Percentiles rank a stretch among this genome's conserved stretches.
Conservation (phyloP, 1,139 yeast genomes). For the Candida albicans region DNA sequence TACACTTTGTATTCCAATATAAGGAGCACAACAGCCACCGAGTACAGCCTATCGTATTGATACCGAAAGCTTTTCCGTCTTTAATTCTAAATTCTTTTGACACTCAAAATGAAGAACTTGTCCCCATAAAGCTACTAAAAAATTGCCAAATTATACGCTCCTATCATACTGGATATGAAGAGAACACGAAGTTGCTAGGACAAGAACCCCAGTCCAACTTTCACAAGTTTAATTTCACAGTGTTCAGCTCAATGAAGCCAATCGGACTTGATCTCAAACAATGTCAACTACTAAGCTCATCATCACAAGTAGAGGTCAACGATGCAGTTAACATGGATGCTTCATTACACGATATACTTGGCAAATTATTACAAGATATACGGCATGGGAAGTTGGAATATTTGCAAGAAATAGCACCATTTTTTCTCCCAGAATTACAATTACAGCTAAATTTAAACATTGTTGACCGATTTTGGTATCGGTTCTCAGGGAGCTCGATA, state of each 20-base stretch:
- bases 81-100: too few relatives aligned
- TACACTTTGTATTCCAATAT: too few relatives aligned
- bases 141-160: too few relatives aligned
- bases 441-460: slow-evolving; percentile 27
- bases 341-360: slow-evolving; percentile 20
- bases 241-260: slow-evolving; percentile 19
- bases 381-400: slow-evolving; percentile 19
- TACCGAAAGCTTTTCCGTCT: too few relatives aligned
- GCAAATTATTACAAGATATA: slow-evolving; percentile 16
- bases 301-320: slow-evolving; percentile 18
- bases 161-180: too few relatives aligned
- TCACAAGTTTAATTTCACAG: slow-evolving; percentile 11
- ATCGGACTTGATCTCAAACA: slow-evolving; percentile 19
- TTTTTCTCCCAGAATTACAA: slow-evolving; percentile 24
- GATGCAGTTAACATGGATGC: slow-evolving; percentile 22
- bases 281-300: slow-evolving; percentile 18
- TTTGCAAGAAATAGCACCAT: slow-evolving; percentile 26
- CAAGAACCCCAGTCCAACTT: neutral
- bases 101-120: too few relatives aligned
- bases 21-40: too few relatives aligned
- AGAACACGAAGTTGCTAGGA: too few relatives aligned
- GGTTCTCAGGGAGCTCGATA: slow-evolving; percentile 41
- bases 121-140: too few relatives aligned
- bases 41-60: too few relatives aligned
- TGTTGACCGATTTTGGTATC: slow-evolving; percentile 35